Evolutionary conservation across 1,284 basidiomycete genomes (phyloP), one percentile per base, ranked within the genome.

Genomic region (Pulveroboletus sp.): DNA sequence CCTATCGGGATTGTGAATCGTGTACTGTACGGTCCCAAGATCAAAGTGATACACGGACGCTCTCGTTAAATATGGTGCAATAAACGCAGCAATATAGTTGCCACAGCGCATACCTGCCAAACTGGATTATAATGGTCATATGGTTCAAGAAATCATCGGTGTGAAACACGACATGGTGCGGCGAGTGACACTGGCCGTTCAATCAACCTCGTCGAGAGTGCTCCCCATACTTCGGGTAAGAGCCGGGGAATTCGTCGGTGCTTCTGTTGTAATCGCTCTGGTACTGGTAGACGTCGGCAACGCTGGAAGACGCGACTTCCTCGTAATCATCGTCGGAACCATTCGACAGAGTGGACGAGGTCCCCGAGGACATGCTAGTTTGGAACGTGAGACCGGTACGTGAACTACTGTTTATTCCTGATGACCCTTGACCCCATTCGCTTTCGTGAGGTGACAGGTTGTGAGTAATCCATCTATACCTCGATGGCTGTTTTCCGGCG

Each of bases 1-100:
- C 92, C 92, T 4, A 86, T 93, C 58, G 87, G 88, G 43, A 68
- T 92, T 44, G 89, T 92, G 22, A 93, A 92, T 66, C 84, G 88
- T 42, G 80, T 86, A 40, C 65, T 88, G 35, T 90, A 89, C 62
- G 66, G 73, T 24, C 72, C 68, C 39, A 62, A 51, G 48, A 46
- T 46, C 49, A 60, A 64, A 44, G 57, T 51, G 44, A 53, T 55
- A 59, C 60, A 44, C 35, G 52, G 49, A 46, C 52, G 15, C 18
- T 47, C 55, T 49, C 56, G 5, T 54, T 65, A 71, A 68, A 70
- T 73, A 70, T 18, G 43, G 54, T 40, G 51, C 20, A 54, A 55
- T 54, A 59, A 43, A 49, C 12, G 20, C 43, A 49, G 45, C 29
- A 56, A 62, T 53, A 54, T 40, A 53, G 20, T 42, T 49, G 36